These are phyloP conservation scores for Globisporangium emineosum DNA, from an alignment of 352 stramenopile species.

Conservation along the genomic window DNA sequence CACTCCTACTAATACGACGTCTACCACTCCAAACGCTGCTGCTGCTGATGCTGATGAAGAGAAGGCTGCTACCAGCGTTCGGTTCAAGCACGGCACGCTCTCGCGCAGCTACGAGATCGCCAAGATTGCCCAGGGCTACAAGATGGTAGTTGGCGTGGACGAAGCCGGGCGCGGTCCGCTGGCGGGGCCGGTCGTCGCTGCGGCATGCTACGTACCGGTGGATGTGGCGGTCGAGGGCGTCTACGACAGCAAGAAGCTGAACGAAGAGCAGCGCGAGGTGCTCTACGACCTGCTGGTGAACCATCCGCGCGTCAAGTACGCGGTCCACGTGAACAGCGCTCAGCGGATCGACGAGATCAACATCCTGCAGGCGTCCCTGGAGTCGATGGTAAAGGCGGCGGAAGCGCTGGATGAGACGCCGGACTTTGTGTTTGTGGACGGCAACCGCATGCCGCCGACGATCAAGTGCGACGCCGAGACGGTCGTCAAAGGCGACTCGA, in stretches of 20 bases:
- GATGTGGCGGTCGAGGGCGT: conserved; percentile 87
- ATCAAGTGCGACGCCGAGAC: conserved; percentile 86
- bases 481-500: conserved; percentile 94
- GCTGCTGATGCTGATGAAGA: neutral
- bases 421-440: conserved; percentile 94
- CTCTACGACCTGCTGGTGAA: conserved; percentile 88
- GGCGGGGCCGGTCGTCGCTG: conserved; percentile 87
- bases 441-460: conserved; percentile 91
- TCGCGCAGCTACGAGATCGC: conserved; percentile 47
- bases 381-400: conserved; percentile 92
- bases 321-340: conserved; percentile 72
- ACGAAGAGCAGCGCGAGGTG: conserved; percentile 90
- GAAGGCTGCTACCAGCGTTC: conserved; percentile 8
- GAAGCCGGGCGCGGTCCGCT: conserved; percentile 95
- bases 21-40: neutral
- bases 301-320: conserved; percentile 82
- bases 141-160: conserved; percentile 92
- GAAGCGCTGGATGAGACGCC: conserved; percentile 46
- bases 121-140: conserved; percentile 53
- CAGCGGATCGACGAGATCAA: conserved; percentile 98
- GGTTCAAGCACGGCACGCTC: conserved; percentile 55
- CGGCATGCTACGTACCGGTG: conserved; percentile 63
- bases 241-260: conserved; percentile 95
- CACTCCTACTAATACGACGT: neutral
- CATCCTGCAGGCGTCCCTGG: conserved; percentile 97